Evolutionary conservation across 345 rosid species (phyloP).

Genomic region (Physaria fendleri): DNA sequence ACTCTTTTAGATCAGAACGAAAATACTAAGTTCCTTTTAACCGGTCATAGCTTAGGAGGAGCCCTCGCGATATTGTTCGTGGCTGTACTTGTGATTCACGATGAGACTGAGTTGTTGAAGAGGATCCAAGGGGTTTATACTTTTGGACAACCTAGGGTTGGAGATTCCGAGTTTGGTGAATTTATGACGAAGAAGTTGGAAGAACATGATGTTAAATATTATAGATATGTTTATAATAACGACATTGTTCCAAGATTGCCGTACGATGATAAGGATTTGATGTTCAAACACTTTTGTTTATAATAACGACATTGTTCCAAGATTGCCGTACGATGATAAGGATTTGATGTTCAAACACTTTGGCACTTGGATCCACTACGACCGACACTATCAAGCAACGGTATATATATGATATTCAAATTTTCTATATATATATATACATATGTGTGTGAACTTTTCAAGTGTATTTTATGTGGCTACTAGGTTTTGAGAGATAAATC

Average conservation of each 20-base stretch:
- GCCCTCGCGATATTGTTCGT: slow-evolving; percentile 66
- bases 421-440: no score
- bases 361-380: slow-evolving; percentile 51
- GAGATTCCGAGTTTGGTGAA: slow-evolving; percentile 47
- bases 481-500: slow-evolving; percentile 50
- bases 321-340: slow-evolving; percentile 60
- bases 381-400: slow-evolving; percentile 41
- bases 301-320: slow-evolving; percentile 56
- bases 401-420: no score
- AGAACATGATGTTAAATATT: slow-evolving; percentile 33
- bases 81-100: slow-evolving; percentile 43
- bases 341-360: slow-evolving; percentile 75
- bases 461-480: neutral
- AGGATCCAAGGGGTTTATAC: slow-evolving; percentile 60
- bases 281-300: slow-evolving; percentile 88
- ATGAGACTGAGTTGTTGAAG: slow-evolving; percentile 43
- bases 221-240: slow-evolving; percentile 59
- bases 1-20: slow-evolving; percentile 28
- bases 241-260: slow-evolving; percentile 76
- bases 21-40: slow-evolving; percentile 35
- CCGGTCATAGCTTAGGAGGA: slow-evolving; percentile 80
- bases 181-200: slow-evolving; percentile 45
- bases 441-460: no score
- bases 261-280: slow-evolving; percentile 45
- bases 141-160: slow-evolving; percentile 83